These are phyloP conservation scores for Podaxis carcinomalis DNA, from an alignment of 768 basidiomycete genomes.

Conservation along the genomic window DNA sequence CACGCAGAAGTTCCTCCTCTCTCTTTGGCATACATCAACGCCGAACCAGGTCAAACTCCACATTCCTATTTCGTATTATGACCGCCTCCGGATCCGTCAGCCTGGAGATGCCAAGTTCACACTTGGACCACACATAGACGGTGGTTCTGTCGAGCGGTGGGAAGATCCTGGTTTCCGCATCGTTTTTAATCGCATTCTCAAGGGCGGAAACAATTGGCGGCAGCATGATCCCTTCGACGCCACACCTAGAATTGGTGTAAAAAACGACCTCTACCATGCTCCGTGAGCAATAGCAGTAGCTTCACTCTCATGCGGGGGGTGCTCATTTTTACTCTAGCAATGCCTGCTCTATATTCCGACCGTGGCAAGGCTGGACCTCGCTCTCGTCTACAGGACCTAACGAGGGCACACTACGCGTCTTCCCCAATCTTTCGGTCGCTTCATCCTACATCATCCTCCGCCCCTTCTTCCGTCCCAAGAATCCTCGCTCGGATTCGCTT, in stretches of 20 bases:
- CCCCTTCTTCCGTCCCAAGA: constrained; percentile 54
- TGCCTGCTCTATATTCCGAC: constrained; percentile 50
- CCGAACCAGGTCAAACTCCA: constrained; percentile 39
- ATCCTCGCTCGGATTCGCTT: constrained; percentile 22
- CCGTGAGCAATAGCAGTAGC: constrained; percentile 33
- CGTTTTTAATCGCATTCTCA: constrained; percentile 41
- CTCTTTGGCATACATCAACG: constrained; percentile 52
- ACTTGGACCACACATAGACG: constrained; percentile 58
- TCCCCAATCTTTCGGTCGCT: constrained; percentile 50
- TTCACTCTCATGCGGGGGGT: neutral
- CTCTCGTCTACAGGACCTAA: constrained; percentile 48
- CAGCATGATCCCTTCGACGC: constrained; percentile 49
- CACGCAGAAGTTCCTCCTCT: constrained; percentile 54
- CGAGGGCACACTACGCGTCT: constrained; percentile 63
- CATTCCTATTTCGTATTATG: constrained; percentile 71
- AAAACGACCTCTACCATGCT: constrained; percentile 58
- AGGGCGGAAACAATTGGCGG: constrained; percentile 41
- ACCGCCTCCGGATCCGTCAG: constrained; percentile 67
- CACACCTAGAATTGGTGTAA: constrained; percentile 41
- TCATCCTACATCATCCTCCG: constrained; percentile 61
- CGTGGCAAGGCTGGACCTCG: constrained; percentile 58
- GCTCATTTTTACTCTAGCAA: constrained; percentile 40
- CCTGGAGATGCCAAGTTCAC: constrained; percentile 69
- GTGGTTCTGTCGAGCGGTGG: constrained; percentile 53
- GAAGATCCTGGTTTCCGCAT: constrained; percentile 40